Conservation (phyloP, 352 stramenopile species). For the Plasmopara muralis region DNA sequence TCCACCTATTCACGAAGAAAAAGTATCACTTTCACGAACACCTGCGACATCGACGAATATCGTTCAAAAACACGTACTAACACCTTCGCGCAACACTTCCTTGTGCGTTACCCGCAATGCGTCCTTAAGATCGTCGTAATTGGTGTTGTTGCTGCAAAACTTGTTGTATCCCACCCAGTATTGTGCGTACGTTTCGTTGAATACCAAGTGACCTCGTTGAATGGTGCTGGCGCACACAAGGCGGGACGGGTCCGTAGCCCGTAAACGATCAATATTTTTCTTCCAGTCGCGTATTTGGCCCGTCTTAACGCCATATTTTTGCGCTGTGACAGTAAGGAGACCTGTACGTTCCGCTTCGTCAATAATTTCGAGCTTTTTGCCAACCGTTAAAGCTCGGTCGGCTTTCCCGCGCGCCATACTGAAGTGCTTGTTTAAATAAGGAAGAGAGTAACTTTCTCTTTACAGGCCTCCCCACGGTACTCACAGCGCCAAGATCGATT, state of each 20-base stretch:
- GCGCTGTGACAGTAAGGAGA: constrained; percentile 63
- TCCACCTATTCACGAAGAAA: constrained; percentile 26
- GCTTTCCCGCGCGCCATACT: constrained; percentile 79
- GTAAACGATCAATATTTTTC: constrained; percentile 76
- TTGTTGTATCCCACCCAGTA: constrained; percentile 89
- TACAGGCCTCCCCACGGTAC: constrained; percentile 34
- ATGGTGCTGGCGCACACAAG: constrained; percentile 79
- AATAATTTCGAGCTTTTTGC: constrained; percentile 88
- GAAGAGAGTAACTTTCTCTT: constrained; percentile 34
- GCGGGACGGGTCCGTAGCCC: constrained; percentile 67
- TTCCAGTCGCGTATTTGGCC: constrained; percentile 86
- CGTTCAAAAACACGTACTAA: constrained; percentile 43
- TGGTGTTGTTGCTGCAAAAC: constrained; percentile 69
- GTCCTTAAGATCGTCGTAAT: constrained; percentile 64
- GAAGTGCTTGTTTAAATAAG: constrained; percentile 5
- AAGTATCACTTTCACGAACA: constrained; percentile 6
- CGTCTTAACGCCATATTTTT: constrained; percentile 84
- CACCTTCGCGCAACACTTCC: constrained; percentile 60
- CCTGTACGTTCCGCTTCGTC: constrained; percentile 78
- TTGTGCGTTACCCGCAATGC: constrained; percentile 63
- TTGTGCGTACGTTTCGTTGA: constrained; percentile 85
- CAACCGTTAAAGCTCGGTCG: constrained; percentile 69
- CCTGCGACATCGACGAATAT: constrained; percentile 2
- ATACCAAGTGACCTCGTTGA: constrained; percentile 76
- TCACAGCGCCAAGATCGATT: constrained; percentile 8